Evolutionary conservation across 2,329 filamentous ascomycete species (phyloP), one percentile per base, ranked within the genome.

Genomic region (Penicillium sp.): DNA sequence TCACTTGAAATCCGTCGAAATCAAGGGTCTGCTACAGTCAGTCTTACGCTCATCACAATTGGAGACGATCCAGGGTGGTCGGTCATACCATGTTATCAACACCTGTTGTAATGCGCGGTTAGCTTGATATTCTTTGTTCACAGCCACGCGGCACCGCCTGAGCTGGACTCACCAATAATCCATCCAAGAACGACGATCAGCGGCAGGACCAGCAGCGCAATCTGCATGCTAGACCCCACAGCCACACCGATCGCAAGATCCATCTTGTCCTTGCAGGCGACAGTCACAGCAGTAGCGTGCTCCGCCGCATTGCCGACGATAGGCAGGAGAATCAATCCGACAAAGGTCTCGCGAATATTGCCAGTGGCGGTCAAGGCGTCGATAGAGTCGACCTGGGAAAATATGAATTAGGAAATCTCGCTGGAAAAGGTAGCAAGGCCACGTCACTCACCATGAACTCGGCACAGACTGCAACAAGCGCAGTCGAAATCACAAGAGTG

Each of bases 1-100:
- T 84, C 10, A 95, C 83, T 68, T 95, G 87, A 72, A 96, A 96
- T 1, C 82, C 82, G 59, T 94, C 87, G 61, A 95, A 93, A 62
- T 84, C 84, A 4, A 94, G 76, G 14, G 82, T 87, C 64, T 67
- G 35, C 18, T 18, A 33, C 16, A 35, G 23, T 54, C 43, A 58
- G 50, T 45, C 31, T 26, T 10, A 31, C n/a, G n/a, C n/a, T n/a
- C n/a, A n/a, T n/a, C n/a, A 6, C 7, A 11, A 21, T 15, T 20
- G n/a, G 7, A n/a, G 7, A 32, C 4, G 10, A 29, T 16, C 10
- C 1, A 17, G 16, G 15, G 29, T 9, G 6, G 27, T 16, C 3
- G 4, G 4, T 5, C 53, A 19, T 57, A 67, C 63, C 87, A 85
- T 82, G 25, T 73, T 68, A 34, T 77, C 69, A 13, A 78, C 71